A percentile compares a stretch with the other conserved stretches of the same genome.
These are phyloP conservation scores for Oryza glumipatula DNA, from an alignment of 176 grass and related monocot genomes.

Conservation along the genomic window DNA sequence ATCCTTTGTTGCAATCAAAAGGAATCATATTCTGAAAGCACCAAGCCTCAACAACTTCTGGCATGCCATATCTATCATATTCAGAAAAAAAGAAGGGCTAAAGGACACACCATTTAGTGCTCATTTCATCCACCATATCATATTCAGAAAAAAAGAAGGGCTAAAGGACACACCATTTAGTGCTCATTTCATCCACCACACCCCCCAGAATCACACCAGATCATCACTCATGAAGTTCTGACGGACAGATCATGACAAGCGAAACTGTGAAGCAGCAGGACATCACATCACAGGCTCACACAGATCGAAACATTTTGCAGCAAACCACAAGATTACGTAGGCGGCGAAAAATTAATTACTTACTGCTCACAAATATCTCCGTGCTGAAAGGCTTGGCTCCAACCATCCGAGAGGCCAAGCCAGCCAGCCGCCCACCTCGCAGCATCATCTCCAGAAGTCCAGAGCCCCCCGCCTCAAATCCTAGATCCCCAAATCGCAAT, in stretches of 20 bases:
- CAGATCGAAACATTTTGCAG: background rate
- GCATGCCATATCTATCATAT: background rate
- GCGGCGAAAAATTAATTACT: background rate
- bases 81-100: background rate
- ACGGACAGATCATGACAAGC: background rate
- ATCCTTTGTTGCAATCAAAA: background rate
- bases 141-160: too few species aligned
- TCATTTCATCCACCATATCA: too few species aligned
- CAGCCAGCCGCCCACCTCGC: constrained; percentile 8
- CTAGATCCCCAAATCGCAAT: constrained; percentile 36
- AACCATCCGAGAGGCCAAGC: constrained; percentile 9
- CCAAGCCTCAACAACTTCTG: background rate
- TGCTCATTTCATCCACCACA: background rate
- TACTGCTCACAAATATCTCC: constrained; percentile 53
- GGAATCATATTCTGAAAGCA: constrained; percentile 8
- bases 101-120: too few species aligned
- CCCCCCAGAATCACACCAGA: background rate
- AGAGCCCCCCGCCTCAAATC: background rate
- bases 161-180: background rate
- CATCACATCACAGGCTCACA: background rate
- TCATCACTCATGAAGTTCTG: background rate
- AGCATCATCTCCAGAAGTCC: constrained; percentile 1
- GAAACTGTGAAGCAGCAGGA: too few species aligned
- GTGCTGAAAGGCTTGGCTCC: constrained; percentile 36
- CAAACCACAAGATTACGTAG: background rate